Evolutionary conservation across 2,329 filamentous ascomycete species (phyloP).

Genomic region (Delphinella strobiligena): DNA sequence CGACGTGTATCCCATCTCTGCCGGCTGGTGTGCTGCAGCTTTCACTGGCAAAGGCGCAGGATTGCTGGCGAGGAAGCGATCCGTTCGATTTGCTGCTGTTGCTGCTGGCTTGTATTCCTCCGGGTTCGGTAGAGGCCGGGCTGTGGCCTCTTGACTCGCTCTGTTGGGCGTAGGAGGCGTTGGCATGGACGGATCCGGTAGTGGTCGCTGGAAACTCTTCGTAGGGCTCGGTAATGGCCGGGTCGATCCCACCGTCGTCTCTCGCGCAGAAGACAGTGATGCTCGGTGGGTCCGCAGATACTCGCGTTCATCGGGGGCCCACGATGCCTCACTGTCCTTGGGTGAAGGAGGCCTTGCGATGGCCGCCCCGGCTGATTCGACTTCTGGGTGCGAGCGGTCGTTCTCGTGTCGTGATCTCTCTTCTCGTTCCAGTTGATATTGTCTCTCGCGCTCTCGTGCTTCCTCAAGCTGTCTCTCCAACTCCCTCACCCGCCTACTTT

Average conservation of each 20-base stretch:
- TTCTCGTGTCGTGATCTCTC: slow-evolving; percentile 32
- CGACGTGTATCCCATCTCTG: slow-evolving; percentile 43
- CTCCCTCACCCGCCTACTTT: slow-evolving; percentile 62
- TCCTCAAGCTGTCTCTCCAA: slow-evolving; percentile 62
- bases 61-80: slow-evolving; percentile 46
- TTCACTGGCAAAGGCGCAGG: slow-evolving; percentile 32
- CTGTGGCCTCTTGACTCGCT: too few relatives aligned
- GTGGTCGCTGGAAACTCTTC: slow-evolving; percentile 22
- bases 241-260: slow-evolving; percentile 20
- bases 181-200: slow-evolving; percentile 13
- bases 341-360: slow-evolving; percentile 21
- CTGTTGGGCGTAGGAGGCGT: too few relatives aligned
- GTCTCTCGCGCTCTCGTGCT: slow-evolving; percentile 53
- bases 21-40: slow-evolving; percentile 27
- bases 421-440: slow-evolving; percentile 50
- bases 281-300: slow-evolving; percentile 40
- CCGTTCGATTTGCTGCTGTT: slow-evolving; percentile 36
- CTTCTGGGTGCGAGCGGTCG: slow-evolving; percentile 16
- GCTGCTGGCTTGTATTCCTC: slow-evolving; percentile 15
- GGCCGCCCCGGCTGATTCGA: slow-evolving; percentile 2
- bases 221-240: slow-evolving; percentile 19
- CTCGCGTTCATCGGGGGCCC: slow-evolving; percentile 55
- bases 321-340: slow-evolving; percentile 47
- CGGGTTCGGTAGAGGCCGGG: slow-evolving; percentile 33
- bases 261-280: slow-evolving; percentile 18